These are phyloP conservation scores for Cyberlindnera xishuangbannaensis DNA, from an alignment of 805 yeast species.

Conservation along the genomic window DNA sequence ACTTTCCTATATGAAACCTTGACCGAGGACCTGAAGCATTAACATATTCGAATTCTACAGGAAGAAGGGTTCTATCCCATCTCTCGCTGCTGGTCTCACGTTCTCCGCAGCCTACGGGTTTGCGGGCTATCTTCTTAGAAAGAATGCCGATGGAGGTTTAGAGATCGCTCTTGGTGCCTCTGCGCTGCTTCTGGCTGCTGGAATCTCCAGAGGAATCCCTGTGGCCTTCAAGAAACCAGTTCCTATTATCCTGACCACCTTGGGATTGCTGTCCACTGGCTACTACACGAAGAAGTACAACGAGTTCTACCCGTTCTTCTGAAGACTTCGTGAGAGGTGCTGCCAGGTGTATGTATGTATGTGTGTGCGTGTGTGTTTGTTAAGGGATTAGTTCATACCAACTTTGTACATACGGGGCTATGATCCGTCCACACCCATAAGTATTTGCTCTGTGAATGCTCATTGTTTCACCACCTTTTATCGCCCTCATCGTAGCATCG, in stretches of 20 bases:
- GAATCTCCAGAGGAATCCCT: constrained; percentile 62
- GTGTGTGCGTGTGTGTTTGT: too few relatives aligned
- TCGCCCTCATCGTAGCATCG: too few relatives aligned
- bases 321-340: too few relatives aligned
- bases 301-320: constrained; percentile 49
- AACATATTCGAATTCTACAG: constrained; percentile 1
- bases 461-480: too few relatives aligned
- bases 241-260: constrained; percentile 56
- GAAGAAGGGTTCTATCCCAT: constrained; percentile 59
- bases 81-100: constrained; percentile 69
- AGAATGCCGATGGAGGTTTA: constrained; percentile 75
- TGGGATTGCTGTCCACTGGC: constrained; percentile 59
- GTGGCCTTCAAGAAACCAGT: constrained; percentile 63
- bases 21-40: too few relatives aligned
- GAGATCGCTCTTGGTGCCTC: constrained; percentile 76
- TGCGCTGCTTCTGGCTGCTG: constrained; percentile 58
- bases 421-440: too few relatives aligned
- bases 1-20: neutral
- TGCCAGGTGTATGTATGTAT: too few relatives aligned
- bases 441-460: too few relatives aligned
- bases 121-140: constrained; percentile 68
- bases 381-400: too few relatives aligned
- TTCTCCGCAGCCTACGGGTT: constrained; percentile 55
- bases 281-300: constrained; percentile 74
- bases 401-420: too few relatives aligned